phyloP scores from a whole-genome alignment of 768 basidiomycete species.

The Pleurotus sapidus region DNA sequence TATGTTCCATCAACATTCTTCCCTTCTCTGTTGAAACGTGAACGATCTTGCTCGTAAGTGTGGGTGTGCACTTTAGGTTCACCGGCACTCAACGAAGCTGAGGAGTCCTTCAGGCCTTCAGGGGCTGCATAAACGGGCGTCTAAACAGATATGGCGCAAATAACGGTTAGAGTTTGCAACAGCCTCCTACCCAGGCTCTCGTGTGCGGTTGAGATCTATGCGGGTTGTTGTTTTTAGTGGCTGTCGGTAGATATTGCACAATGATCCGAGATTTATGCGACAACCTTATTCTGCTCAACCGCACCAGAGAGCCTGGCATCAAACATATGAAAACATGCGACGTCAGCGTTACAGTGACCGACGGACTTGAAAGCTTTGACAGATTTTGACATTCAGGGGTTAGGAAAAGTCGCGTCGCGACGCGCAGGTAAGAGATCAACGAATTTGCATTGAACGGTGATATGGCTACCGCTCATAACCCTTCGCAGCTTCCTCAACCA shows the following conservation, averaged over 20 bases:
- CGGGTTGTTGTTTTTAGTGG: not conserved
- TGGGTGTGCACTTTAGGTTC: no score
- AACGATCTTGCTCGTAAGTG: no score
- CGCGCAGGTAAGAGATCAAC: no score
- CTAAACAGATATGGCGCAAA: no score
- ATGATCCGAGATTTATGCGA: not conserved
- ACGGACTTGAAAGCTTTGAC: not conserved
- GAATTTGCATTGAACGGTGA: no score
- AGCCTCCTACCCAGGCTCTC: not conserved
- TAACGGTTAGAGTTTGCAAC: no score
- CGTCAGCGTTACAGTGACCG: not conserved
- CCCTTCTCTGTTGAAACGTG: no score
- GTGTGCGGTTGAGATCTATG: not conserved
- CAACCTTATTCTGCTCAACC: not conserved
- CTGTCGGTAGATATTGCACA: not conserved
- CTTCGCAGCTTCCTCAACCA: not conserved
- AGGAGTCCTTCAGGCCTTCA: no score
- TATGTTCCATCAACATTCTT: no score
- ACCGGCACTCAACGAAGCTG: no score
- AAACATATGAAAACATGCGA: not conserved
- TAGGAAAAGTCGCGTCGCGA: not conserved
- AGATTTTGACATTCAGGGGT: not conserved
- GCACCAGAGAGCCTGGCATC: slow-evolving; percentile 2
- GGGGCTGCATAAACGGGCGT: no score
- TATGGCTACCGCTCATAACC: no score